Evolutionary conservation across 2,329 filamentous ascomycete genomes (phyloP).

Genomic region (Cephalotrichum gorgonifer): DNA sequence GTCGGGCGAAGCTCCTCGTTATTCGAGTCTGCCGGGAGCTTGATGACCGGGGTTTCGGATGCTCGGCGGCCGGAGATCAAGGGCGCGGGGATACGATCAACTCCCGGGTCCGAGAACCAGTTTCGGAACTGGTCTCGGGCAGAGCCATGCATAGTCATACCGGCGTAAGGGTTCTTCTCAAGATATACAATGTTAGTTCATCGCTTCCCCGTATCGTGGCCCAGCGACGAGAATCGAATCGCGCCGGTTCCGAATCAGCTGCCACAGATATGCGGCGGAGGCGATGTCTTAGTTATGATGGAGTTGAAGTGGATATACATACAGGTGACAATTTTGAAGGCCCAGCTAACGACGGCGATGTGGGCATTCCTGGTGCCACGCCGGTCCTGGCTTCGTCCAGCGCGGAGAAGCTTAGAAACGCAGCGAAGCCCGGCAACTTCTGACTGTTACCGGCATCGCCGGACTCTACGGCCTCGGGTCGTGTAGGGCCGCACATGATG

Average conservation of each 20-base stretch:
- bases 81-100: background rate
- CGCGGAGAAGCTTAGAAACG: background rate
- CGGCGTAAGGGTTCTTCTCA: background rate
- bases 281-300: too few species aligned
- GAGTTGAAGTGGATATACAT: background rate
- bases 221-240: too few species aligned
- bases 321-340: background rate
- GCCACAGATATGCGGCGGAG: too few species aligned
- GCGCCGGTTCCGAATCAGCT: too few species aligned
- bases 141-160: background rate
- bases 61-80: background rate
- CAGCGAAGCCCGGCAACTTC: background rate
- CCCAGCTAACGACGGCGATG: background rate
- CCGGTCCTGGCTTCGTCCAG: background rate
- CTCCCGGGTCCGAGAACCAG: background rate
- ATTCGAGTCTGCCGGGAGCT: background rate
- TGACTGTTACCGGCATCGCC: background rate
- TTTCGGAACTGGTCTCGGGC: slow-evolving; percentile 1
- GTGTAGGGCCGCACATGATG: background rate
- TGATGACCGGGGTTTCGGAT: background rate
- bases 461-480: background rate
- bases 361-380: too few species aligned
- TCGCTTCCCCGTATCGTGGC: background rate
- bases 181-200: background rate
- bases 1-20: background rate